phyloP scores from a whole-genome alignment of 2,329 filamentous ascomycete genomes.

The Claviceps capensis region DNA sequence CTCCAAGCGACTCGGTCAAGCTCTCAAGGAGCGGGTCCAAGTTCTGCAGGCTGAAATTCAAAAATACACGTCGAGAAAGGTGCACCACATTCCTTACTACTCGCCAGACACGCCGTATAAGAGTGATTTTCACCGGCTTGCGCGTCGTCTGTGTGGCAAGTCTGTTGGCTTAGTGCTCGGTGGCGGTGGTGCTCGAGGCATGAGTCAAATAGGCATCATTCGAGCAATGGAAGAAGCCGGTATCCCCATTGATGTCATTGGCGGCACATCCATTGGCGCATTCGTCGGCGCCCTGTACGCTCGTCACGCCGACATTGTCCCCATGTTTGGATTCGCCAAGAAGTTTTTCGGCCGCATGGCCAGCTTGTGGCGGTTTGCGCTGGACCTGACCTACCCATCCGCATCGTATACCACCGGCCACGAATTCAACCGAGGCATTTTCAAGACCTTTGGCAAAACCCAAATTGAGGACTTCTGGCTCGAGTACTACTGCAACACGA shows the following conservation, averaged over 20 bases:
- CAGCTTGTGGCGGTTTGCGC: constrained; percentile 95
- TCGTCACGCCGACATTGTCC: constrained; percentile 88
- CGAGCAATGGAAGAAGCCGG: constrained; percentile 90
- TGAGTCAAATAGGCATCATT: constrained; percentile 88
- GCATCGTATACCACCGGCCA: constrained; percentile 96
- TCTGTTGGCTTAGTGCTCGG: constrained; percentile 90
- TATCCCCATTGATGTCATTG: constrained; percentile 88
- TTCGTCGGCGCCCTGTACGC: constrained; percentile 95
- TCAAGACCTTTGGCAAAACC: constrained; percentile 92
- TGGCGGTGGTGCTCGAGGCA: constrained; percentile 82
- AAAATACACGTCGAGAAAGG: constrained; percentile 88
- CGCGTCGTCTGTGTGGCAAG: constrained; percentile 79
- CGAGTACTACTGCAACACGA: constrained; percentile 98
- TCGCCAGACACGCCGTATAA: constrained; percentile 88
- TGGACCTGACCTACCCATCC: constrained; percentile 91
- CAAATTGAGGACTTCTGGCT: constrained; percentile 99
- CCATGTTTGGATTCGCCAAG: constrained; percentile 92
- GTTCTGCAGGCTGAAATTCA: constrained; percentile 94
- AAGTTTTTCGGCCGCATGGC: constrained; percentile 98
- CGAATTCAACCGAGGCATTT: constrained; percentile 97
- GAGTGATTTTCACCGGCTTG: constrained; percentile 89
- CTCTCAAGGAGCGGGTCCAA: constrained; percentile 84
- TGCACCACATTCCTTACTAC: constrained; percentile 81
- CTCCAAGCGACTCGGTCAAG: constrained; percentile 66
- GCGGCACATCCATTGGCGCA: constrained; percentile 89